phyloP scores from a whole-genome alignment of 306 rosid species.

The Glycine soja region DNA sequence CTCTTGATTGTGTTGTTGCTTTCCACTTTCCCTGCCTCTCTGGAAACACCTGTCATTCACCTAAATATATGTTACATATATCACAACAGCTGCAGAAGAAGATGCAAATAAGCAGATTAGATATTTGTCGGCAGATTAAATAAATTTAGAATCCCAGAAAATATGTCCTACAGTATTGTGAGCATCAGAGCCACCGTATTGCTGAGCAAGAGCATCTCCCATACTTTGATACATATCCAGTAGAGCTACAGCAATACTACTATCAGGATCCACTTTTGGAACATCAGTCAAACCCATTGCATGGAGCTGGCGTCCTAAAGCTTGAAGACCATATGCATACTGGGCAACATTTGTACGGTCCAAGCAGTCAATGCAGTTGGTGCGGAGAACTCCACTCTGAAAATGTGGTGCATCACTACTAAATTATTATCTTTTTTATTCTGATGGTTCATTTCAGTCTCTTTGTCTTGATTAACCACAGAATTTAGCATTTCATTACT shows the following conservation, averaged over 20 bases:
- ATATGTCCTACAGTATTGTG: conserved; percentile 81
- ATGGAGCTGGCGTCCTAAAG: conserved; percentile 93
- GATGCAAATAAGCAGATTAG: conserved; percentile 16
- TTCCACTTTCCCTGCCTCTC: conserved; percentile 99
- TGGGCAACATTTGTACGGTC: conserved; percentile 99
- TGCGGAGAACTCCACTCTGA: conserved; percentile 97
- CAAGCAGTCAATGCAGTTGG: conserved; percentile 97
- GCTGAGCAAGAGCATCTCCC: conserved; percentile 99
- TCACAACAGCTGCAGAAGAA: conserved; percentile 14
- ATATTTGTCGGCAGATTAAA: conserved; percentile 20
- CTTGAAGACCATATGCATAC: conserved; percentile 96
- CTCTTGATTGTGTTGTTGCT: conserved; percentile 93
- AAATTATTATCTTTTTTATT: conserved; percentile 50
- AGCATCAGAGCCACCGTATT: conserved; percentile 99
- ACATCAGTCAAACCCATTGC: conserved; percentile 83
- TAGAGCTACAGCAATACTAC: conserved; percentile 89
- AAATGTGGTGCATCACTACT: conserved; percentile 65
- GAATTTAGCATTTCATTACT: conserved; percentile 65
- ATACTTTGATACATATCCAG: conserved; percentile 95
- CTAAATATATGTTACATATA: conserved; percentile 20
- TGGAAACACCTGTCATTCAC: conserved; percentile 71
- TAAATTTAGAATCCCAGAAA: conserved; percentile 44
- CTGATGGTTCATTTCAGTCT: conserved; percentile 59
- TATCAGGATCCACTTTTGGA: conserved; percentile 86
- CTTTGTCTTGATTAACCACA: conserved; percentile 66